These are phyloP conservation scores for Apiosordaria backusii DNA, from an alignment of 495 filamentous ascomycete genomes.

Conservation along the genomic window DNA sequence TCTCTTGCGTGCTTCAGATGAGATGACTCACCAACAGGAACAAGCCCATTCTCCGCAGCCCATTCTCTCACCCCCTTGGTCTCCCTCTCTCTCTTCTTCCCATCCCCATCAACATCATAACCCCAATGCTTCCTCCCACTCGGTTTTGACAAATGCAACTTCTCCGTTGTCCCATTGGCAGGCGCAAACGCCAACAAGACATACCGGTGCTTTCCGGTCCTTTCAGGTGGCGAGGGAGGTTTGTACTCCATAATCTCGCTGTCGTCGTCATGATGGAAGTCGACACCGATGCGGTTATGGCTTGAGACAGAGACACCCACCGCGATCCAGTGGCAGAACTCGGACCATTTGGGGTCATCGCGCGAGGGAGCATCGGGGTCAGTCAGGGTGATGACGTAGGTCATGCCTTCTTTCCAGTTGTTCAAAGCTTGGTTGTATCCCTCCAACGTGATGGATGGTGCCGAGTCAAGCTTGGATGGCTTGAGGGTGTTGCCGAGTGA, in stretches of 20 bases:
- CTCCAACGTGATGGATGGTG: constrained; percentile 44
- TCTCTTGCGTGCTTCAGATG: not conserved
- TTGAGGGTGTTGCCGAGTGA: constrained; percentile 60
- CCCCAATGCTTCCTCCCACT: constrained; percentile 62
- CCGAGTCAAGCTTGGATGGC: constrained; percentile 46
- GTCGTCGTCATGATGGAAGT: no score
- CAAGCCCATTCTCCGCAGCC: constrained; percentile 58
- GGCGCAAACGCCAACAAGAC: constrained; percentile 58
- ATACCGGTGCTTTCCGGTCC: constrained; percentile 67
- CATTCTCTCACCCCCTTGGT: constrained; percentile 59
- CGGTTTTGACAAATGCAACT: constrained; percentile 50
- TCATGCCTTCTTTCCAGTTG: constrained; percentile 5
- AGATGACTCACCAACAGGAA: constrained; percentile 54
- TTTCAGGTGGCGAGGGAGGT: constrained; percentile 58
- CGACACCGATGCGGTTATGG: not conserved
- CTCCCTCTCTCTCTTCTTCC: constrained; percentile 31
- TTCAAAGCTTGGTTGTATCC: constrained; percentile 2
- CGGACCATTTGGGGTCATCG: constrained; percentile 61
- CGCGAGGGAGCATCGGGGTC: constrained; percentile 69
- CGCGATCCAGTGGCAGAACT: constrained; percentile 71
- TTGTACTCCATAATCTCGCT: constrained; percentile 57
- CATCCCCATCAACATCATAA: constrained; percentile 29
- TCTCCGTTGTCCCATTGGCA: constrained; percentile 37
- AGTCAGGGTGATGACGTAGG: constrained; percentile 52
- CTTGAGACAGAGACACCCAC: not conserved